Evolutionary conservation across 2,329 filamentous ascomycete species (phyloP).

Genomic region (Penicillium glabrum): DNA sequence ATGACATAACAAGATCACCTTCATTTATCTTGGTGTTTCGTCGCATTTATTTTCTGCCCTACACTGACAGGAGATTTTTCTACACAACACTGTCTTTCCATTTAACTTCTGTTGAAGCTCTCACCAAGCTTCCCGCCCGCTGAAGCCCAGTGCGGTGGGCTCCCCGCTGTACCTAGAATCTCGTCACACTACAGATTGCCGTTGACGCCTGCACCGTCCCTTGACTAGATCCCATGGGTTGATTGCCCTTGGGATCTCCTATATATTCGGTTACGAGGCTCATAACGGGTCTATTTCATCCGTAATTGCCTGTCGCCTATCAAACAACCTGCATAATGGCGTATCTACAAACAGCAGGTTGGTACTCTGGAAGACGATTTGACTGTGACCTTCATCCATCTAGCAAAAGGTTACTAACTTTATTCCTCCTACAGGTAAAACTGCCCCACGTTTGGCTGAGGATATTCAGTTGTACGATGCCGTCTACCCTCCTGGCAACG

Average conservation of each 20-base stretch:
- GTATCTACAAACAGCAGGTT: constrained; percentile 34
- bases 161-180: constrained; percentile 27
- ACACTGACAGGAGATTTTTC: not conserved
- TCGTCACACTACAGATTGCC: constrained; percentile 8
- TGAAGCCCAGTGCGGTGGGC: constrained; percentile 22
- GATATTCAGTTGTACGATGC: constrained; percentile 49
- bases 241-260: not conserved
- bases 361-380: constrained; percentile 8
- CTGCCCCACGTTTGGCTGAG: constrained; percentile 49
- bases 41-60: not conserved
- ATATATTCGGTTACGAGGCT: not conserved
- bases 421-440: constrained; percentile 47
- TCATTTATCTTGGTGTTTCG: not conserved
- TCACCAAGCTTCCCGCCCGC: constrained; percentile 21
- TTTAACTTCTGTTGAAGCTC: not conserved
- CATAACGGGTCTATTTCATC: not conserved
- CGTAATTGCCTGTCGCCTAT: not conserved
- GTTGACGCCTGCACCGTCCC: not conserved
- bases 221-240: constrained; percentile 3
- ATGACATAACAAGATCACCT: not conserved
- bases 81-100: not conserved
- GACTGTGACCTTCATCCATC: not conserved
- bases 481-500: constrained; percentile 42
- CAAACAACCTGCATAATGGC: constrained; percentile 22
- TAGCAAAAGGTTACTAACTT: constrained; percentile 3